Base-by-base conservation (phyloP, 148 eudicot species). In the Persicaria maculosa region DNA sequence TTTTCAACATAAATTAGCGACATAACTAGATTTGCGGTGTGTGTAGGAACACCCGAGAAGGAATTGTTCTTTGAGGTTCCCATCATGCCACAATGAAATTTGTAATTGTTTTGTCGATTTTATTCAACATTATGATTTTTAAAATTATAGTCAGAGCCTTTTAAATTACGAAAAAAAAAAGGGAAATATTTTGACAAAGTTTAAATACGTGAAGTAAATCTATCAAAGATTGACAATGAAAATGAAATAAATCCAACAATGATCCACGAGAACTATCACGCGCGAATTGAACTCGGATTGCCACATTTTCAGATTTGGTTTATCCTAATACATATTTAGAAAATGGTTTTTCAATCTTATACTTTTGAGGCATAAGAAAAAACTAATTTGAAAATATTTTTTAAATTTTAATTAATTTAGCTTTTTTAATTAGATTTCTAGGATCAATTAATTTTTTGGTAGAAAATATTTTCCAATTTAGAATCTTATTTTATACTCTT, bases 211-310 rank as follows among this genome's bases (percentile, higher is more conserved):
- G 31, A 62, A 65, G 47, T 65, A 65, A 65, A 40, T 65, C 47
- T 65, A 65, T 40, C 46, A 65, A 65, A 65, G 19, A 65, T 65
- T 65, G 70, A 36, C 25, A 9, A 62, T 4, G 44, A 62, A 31
- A 65, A 65, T 14, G 19, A 65, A 40, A 40, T 65, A 47, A 14
- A 65, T 40, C 70, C 19, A 65, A 36, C 70, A 14, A 2, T 40
- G 44, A 65, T 65, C 36, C 17, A 61, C 31, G 59, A 62, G 40
- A 31, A 31, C 40, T 3, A 31, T 62, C 68, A 62, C 15, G 15
- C 2, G 5, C n/a, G 45, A 31, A n/a, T n/a, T n/a, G n/a, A 1
- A 40, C 40, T 40, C 45, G 46, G 47, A 40, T 65, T 65, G 45
- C 70, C 70, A 64, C 69, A 64, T 64, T 22, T 36, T 36, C 17